phyloP scores from a whole-genome alignment of 1,139 yeast species.

The Yamadazyma spencermartinsiae region DNA sequence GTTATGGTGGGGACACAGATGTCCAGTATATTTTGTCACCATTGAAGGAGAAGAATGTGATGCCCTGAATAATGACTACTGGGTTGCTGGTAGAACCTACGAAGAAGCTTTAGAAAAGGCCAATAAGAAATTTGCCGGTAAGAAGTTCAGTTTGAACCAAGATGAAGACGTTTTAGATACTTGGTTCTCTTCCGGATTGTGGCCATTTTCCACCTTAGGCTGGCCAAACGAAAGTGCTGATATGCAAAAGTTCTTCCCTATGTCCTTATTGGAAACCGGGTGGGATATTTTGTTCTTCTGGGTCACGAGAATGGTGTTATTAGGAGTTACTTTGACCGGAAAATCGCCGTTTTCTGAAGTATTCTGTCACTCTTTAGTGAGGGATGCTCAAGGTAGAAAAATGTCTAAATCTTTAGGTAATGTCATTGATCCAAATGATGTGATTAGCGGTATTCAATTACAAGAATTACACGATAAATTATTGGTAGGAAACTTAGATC shows the following conservation, averaged over 20 bases:
- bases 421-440: conserved; percentile 94
- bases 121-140: conserved; percentile 62
- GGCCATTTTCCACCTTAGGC: conserved; percentile 97
- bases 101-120: conserved; percentile 90
- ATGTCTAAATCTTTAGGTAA: conserved; percentile 98
- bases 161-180: conserved; percentile 98
- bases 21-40: conserved; percentile 89
- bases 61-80: conserved; percentile 64
- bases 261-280: conserved; percentile 95
- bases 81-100: conserved; percentile 86
- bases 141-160: conserved; percentile 76
- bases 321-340: conserved; percentile 89
- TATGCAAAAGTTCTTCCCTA: conserved; percentile 78
- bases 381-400: conserved; percentile 99
- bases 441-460: conserved; percentile 82
- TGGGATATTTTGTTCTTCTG: conserved; percentile 99
- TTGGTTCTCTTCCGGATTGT: conserved; percentile 97
- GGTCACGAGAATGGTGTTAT: conserved; percentile 95
- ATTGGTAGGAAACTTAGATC: conserved; percentile 80
- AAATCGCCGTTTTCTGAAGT: conserved; percentile 92
- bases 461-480: conserved; percentile 80
- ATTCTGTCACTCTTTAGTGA: conserved; percentile 95
- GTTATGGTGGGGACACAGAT: conserved; percentile 99
- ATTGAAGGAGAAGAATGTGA: conserved; percentile 72
- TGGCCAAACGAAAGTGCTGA: conserved; percentile 88